Evolutionary conservation across 176 grass and related monocot genomes (phyloP), one percentile per base, ranked within the genome.

Genomic region (Oryza meyeriana): DNA sequence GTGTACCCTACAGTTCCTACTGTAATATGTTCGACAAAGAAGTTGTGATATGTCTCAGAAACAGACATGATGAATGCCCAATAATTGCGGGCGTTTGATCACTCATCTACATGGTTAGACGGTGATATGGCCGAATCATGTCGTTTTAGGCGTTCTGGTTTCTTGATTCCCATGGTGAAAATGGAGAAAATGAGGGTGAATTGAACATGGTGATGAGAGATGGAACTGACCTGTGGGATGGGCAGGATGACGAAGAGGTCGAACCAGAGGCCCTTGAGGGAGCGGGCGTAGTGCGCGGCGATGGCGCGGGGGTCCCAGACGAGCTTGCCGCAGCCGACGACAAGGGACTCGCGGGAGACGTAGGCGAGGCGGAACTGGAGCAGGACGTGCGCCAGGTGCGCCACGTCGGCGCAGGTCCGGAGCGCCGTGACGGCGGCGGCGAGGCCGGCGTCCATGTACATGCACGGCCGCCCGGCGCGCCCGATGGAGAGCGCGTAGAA

Each of bases 191-290:
- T 69, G 1, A 36, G 35, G 26, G 48, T 12, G 47, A 52, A 52
- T 20, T 55, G 24, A 13, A 58, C 32, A 71, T 59, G 16, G 10
- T 58, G 7, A 66, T 5, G 24, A 3, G 0, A 25, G 40, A 22
- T 6, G 13, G 24, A 61, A 4, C 65, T 79, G 86, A 98, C 95
- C 95, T 98, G 95, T 14, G 92, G 95, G 38, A 95, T 69, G 75
- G 95, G 95, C 45, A 98, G 90, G 71, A 98, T 72, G 81, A 95
- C 95, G 89, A 95, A 95, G 86, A 98, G 81, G 78, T 98, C 95
- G 91, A 98, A 91, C 68, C 79, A 95, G 82, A 98, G 90, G 1
- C 92, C 95, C 68, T 89, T 93, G 39, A 65, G 52, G 9, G 87
- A 94, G 5, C 84, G 81, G 1, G 94, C 87, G 67, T 98, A 98